Evolutionary conservation across 2,329 filamentous ascomycete species (phyloP).

Genomic region (Cladosporium sp.): DNA sequence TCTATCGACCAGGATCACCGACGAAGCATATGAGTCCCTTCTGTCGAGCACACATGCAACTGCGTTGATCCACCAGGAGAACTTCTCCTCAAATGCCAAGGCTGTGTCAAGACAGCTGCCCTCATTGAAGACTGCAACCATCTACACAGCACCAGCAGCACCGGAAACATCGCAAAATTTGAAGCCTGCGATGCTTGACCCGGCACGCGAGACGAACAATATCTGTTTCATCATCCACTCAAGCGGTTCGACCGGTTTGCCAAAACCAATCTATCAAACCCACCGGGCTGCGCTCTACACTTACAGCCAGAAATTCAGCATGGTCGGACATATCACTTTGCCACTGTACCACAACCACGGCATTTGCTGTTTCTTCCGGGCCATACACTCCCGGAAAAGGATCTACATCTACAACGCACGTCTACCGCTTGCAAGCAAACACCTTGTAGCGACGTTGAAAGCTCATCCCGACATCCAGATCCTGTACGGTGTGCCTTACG

Average conservation of each 20-base stretch:
- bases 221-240: constrained; percentile 44
- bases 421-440: constrained; percentile 48
- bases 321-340: constrained; percentile 51
- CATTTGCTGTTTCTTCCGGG: constrained; percentile 50
- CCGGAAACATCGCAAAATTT: constrained; percentile 1
- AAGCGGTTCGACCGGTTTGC: constrained; percentile 56
- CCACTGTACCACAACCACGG: constrained; percentile 60
- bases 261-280: constrained; percentile 59
- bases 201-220: constrained; percentile 26
- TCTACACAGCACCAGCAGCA: constrained; percentile 15
- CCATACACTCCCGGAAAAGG: constrained; percentile 47
- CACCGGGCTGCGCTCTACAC: constrained; percentile 49
- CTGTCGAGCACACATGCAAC: constrained; percentile 37
- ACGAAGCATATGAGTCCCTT: constrained; percentile 47
- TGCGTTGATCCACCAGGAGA: constrained; percentile 19
- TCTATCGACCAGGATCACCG: constrained; percentile 49
- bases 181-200: constrained; percentile 21
- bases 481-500: constrained; percentile 57
- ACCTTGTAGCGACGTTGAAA: constrained; percentile 25
- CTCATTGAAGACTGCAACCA: constrained; percentile 29
- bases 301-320: constrained; percentile 42
- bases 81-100: constrained; percentile 22
- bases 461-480: constrained; percentile 44
- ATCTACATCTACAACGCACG: constrained; percentile 53
- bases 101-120: constrained; percentile 20